Conservation (phyloP, 2,329 filamentous ascomycete species). For the Verticillium isaacii region DNA sequence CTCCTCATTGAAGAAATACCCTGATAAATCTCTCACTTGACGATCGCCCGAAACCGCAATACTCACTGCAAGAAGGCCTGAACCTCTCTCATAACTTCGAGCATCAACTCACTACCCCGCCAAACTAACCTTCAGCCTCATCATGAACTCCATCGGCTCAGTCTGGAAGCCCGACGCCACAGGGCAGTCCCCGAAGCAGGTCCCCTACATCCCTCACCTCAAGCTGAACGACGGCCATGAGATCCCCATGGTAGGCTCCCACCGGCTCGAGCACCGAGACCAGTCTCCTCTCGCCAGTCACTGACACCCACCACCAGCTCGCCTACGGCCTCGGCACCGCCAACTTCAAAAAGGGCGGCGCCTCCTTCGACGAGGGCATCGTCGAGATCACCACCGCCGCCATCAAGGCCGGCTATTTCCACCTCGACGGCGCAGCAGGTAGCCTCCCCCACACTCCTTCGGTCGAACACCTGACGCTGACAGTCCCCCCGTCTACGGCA, state of each 20-base stretch:
- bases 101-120: not conserved
- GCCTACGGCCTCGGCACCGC: constrained; percentile 71
- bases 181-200: constrained; percentile 34
- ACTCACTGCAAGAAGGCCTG: too few relatives aligned
- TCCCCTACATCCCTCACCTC: constrained; percentile 45
- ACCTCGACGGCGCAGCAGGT: constrained; percentile 73
- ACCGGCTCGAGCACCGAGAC: not conserved
- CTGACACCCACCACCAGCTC: constrained; percentile 38
- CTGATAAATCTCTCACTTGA: not conserved
- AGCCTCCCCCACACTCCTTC: constrained; percentile 10
- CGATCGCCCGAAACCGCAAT: not conserved
- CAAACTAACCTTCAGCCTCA: not conserved
- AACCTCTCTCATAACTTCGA: not conserved
- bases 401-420: constrained; percentile 64
- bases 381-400: constrained; percentile 51
- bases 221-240: constrained; percentile 71
- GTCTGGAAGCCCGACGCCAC: constrained; percentile 33
- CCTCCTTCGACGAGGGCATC: constrained; percentile 49
- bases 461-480: constrained; percentile 6
- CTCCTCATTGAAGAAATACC: not conserved
- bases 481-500: constrained; percentile 47
- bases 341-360: constrained; percentile 49
- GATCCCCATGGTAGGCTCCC: constrained; percentile 57
- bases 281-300: not conserved
- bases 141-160: constrained; percentile 38